phyloP scores from a whole-genome alignment of 1,139 yeast species.

The Pichia norvegensis region DNA sequence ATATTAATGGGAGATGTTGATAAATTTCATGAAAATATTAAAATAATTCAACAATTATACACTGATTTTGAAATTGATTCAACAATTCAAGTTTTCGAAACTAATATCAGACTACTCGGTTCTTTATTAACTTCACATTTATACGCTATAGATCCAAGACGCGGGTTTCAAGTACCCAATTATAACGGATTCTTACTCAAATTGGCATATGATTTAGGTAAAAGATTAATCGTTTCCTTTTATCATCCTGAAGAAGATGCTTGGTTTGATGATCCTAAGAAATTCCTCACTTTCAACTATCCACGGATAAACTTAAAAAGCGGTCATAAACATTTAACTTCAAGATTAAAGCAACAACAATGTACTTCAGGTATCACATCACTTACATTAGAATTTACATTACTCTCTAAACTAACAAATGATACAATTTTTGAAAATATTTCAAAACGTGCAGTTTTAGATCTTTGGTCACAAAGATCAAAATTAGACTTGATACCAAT shows the following conservation, averaged over 20 bases:
- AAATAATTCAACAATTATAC: constrained; percentile 35
- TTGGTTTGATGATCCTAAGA: not conserved
- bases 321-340: constrained; percentile 43
- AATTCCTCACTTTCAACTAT: constrained; percentile 40
- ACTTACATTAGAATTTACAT: constrained; percentile 69
- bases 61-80: constrained; percentile 54
- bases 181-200: constrained; percentile 66
- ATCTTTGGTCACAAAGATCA: constrained; percentile 63
- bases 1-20: constrained; percentile 62
- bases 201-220: constrained; percentile 68
- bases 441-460: constrained; percentile 57
- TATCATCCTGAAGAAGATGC: constrained; percentile 40
- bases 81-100: constrained; percentile 79
- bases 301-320: constrained; percentile 60
- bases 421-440: constrained; percentile 62
- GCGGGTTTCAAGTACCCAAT: constrained; percentile 35
- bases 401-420: constrained; percentile 65
- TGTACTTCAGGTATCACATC: constrained; percentile 86
- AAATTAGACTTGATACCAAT: constrained; percentile 63
- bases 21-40: constrained; percentile 44
- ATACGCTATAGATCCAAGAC: constrained; percentile 52
- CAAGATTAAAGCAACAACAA: constrained; percentile 47
- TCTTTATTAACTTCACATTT: constrained; percentile 73
- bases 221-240: constrained; percentile 58
- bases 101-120: constrained; percentile 72